Percentiles rank a stretch among this genome's conserved stretches.
Evolutionary conservation across 2,329 filamentous ascomycete genomes (phyloP).

Genomic region (Grosmannia serpens): DNA sequence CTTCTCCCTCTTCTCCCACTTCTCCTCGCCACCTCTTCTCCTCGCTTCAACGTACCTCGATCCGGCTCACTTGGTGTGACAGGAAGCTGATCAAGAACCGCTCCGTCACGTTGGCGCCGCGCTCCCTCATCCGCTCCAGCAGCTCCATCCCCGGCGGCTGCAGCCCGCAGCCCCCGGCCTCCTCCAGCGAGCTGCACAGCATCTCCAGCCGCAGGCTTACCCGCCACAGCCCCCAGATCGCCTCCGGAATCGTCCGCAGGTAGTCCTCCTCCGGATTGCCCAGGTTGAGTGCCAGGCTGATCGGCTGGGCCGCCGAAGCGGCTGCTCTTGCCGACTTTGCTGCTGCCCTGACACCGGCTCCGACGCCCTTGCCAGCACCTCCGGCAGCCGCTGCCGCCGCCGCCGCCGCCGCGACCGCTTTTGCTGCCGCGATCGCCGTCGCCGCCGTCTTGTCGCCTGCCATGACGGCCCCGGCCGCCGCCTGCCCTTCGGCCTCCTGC

Average conservation of each 20-base stretch:
- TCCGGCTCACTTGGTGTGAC: conserved; percentile 88
- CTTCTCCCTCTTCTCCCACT: neutral
- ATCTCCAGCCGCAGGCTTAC: conserved; percentile 84
- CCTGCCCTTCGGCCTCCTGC: conserved; percentile 1
- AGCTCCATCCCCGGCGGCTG: conserved; percentile 75
- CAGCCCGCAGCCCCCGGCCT: conserved; percentile 47
- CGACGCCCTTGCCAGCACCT: too few relatives aligned
- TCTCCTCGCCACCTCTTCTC: too few relatives aligned
- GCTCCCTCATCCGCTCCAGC: conserved; percentile 53
- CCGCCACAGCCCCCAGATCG: conserved; percentile 83
- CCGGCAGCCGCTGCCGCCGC: conserved; percentile 1
- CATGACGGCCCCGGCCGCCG: neutral
- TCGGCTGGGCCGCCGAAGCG: neutral
- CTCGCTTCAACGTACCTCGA: conserved; percentile 64
- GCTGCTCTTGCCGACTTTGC: neutral
- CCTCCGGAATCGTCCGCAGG: conserved; percentile 36
- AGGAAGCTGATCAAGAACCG: conserved; percentile 78
- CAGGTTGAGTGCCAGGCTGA: neutral
- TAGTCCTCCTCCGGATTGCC: conserved; percentile 3
- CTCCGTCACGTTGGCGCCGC: conserved; percentile 80
- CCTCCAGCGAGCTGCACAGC: conserved; percentile 82
- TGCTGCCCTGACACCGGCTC: neutral
- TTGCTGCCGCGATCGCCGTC: neutral
- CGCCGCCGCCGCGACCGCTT: neutral
- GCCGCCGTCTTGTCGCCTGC: neutral